Conservation (phyloP, 1,284 basidiomycete species). For the Ganoderma meredithae region DNA sequence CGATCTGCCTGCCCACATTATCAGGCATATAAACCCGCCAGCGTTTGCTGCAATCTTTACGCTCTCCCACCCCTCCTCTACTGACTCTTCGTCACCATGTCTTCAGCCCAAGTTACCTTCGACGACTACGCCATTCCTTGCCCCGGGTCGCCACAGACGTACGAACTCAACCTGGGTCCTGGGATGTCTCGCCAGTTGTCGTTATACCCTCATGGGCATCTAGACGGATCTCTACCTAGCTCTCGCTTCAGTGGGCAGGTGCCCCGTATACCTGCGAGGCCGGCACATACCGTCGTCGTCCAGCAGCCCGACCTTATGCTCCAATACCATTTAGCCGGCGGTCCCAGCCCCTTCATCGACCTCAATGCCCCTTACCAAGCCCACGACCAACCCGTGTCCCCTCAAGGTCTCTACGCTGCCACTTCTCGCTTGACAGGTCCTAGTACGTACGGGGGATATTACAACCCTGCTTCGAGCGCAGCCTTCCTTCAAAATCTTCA, state of each 20-base stretch:
- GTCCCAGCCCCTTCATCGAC: neutral
- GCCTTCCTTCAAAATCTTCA: constrained; percentile 24
- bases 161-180: constrained; percentile 19
- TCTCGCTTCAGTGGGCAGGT: constrained; percentile 12
- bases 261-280: constrained; percentile 9
- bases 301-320: constrained; percentile 15
- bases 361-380: neutral
- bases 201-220: constrained; percentile 13
- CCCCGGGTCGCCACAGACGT: constrained; percentile 10
- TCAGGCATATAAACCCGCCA: neutral
- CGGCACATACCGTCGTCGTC: constrained; percentile 18
- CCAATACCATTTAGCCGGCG: neutral
- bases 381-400: constrained; percentile 3
- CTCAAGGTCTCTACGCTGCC: constrained; percentile 17
- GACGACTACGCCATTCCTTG: constrained; percentile 26
- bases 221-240: constrained; percentile 12
- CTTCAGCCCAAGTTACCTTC: constrained; percentile 23
- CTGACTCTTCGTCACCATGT: constrained; percentile 18
- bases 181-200: constrained; percentile 15
- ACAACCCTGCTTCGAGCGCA: constrained; percentile 17
- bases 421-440: constrained; percentile 18
- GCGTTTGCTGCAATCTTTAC: neutral
- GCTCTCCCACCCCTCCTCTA: neutral
- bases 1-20: constrained; percentile 12
- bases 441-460: constrained; percentile 11